Base-by-base conservation (phyloP, 257 asterid genomes). In the Prunella vulgaris region DNA sequence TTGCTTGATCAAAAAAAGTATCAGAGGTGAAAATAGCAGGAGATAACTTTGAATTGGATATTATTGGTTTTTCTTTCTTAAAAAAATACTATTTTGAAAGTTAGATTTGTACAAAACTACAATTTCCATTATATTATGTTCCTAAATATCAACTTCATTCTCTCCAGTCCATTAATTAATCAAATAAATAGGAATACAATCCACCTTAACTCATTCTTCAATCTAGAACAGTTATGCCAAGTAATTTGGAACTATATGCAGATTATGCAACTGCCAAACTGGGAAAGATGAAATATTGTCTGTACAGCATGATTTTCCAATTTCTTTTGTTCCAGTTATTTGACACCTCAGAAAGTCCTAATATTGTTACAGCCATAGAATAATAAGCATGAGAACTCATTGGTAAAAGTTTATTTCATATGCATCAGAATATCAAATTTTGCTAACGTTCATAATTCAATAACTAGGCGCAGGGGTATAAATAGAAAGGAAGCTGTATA, bases 311-410 rank as follows among this genome's bases (percentile, higher is more conserved):
- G 17, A 37, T 3, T 61, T 61, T 27, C 32, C 0, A 13, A 7
- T 67, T 67, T 27, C n/a, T 5, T 38, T 21, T 12, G 17, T 9
- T 52, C 60, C 60, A 63, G 58, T 33, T 10, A 32, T 24, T 57
- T 20, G 57, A 20, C 56, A 24, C 12, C 20, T 44, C 52, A 44
- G 20, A 49, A 20, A n/a, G 52, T 10, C 13, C 10, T 60, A 37
- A 67, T 33, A 32, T 59, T 48, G 64, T 15, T 27, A n/a, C 66
- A 58, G 8, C 12, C 4, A 15, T 74, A 37, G 33, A 10, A 27
- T 14, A 46, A 32, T 20, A 56, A 76, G 48, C 68, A 75, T 62
- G 5, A 68, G 30, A 63, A 69, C 22, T 54, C 24, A 54, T 40
- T 38, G 33, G 57, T 27, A 21, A 22, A n/a, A 18, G 56, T 60